A percentile compares a stretch with the other conserved stretches of the same genome.
Conservation (phyloP, 2,329 filamentous ascomycete species). For the Penicillium polonicum region DNA sequence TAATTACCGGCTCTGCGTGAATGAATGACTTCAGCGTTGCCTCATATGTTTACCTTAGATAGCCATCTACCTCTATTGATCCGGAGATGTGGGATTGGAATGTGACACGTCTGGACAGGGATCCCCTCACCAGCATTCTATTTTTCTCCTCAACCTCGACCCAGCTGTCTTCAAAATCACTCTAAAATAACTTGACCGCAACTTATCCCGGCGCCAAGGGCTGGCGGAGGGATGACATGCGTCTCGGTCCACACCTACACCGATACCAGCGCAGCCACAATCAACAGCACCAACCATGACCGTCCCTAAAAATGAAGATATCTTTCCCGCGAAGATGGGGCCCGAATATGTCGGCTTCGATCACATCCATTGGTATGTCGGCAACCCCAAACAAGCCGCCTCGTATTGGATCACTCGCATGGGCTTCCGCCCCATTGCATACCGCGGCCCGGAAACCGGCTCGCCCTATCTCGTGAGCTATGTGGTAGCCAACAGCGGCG, state of each 20-base stretch:
- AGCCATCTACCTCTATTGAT: not conserved
- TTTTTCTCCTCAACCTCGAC: not conserved
- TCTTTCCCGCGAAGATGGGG: conserved; percentile 23
- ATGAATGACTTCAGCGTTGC: conserved; percentile 11
- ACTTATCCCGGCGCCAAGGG: not conserved
- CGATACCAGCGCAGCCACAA: not conserved
- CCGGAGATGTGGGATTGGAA: conserved; percentile 1
- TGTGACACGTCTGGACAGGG: conserved; percentile 7
- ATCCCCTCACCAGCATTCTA: not conserved
- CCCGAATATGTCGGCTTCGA: conserved; percentile 63
- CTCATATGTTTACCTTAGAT: conserved; percentile 7
- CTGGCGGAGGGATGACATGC: not conserved
- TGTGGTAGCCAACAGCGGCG: conserved; percentile 71
- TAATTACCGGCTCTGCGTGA: not conserved
- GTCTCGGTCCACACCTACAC: not conserved
- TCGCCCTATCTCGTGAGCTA: conserved; percentile 75
- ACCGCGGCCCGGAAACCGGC: conserved; percentile 81
- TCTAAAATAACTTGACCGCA: conserved; percentile 1
- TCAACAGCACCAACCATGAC: conserved; percentile 3
- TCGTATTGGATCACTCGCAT: conserved; percentile 80
- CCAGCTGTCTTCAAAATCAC: conserved; percentile 2
- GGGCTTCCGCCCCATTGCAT: conserved; percentile 76
- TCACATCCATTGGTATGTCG: conserved; percentile 89
- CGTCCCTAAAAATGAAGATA: conserved; percentile 10
- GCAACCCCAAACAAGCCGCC: conserved; percentile 89